Percentiles rank a stretch among this genome's conserved stretches.
These are phyloP conservation scores for Jasminum sambac DNA, from an alignment of 257 asterid genomes.

Conservation along the genomic window DNA sequence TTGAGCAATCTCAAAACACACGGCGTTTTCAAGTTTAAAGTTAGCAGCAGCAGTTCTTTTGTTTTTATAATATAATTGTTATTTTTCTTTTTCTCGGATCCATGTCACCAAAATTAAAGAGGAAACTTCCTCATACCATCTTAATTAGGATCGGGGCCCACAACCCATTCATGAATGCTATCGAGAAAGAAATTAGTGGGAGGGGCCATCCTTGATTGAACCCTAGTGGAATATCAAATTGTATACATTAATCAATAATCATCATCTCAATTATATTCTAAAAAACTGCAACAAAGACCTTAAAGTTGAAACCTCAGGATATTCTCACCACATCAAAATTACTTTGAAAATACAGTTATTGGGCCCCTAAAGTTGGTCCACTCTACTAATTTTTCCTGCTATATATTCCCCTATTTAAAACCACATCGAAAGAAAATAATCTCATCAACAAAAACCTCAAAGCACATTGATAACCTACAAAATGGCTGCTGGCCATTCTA, in stretches of 20 bases:
- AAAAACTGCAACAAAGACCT: not conserved
- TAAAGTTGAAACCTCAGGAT: not conserved
- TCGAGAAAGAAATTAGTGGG: slow-evolving; percentile 19
- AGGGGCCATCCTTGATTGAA: slow-evolving; percentile 24
- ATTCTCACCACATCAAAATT: not conserved
- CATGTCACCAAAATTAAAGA: slow-evolving; percentile 10
- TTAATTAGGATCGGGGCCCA: not conserved
- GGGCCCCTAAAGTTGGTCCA: slow-evolving; percentile 17
- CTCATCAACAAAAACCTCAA: not conserved
- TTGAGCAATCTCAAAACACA: not conserved
- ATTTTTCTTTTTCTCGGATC: not conserved
- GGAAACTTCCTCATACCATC: slow-evolving; percentile 13
- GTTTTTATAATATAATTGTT: too few relatives aligned
- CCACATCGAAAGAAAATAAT: slow-evolving; percentile 28
- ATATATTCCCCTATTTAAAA: slow-evolving; percentile 32
- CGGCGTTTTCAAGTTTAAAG: not conserved
- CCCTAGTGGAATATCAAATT: slow-evolving; percentile 11
- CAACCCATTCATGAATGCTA: slow-evolving; percentile 21
- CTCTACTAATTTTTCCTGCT: slow-evolving; percentile 20
- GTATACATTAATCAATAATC: too few relatives aligned
- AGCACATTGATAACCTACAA: not conserved
- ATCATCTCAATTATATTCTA: not conserved
- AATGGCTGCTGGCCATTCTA: slow-evolving; percentile 26
- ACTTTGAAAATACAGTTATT: slow-evolving; percentile 1
- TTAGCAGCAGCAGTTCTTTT: not conserved